Conservation (phyloP, 1,284 basidiomycete species). For the Naganishia liquefaciens region DNA sequence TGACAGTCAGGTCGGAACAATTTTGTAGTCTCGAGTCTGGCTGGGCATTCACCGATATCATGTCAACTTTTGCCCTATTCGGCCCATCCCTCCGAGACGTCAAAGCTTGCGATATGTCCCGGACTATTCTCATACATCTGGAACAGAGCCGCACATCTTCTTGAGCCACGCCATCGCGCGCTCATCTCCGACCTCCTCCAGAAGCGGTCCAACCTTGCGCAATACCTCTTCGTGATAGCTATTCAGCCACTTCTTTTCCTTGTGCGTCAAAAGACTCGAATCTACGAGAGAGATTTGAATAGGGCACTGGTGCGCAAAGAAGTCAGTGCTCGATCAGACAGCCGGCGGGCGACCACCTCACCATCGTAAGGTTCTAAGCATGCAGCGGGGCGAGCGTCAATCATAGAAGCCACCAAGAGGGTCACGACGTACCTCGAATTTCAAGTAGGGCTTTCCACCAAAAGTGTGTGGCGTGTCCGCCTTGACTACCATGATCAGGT, state of each 20-base stretch:
- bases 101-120: too few relatives aligned
- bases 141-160: conserved; percentile 20
- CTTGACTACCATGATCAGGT: conserved; percentile 73
- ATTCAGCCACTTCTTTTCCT: conserved; percentile 81
- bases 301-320: conserved; percentile 62
- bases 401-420: neutral
- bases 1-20: too few relatives aligned
- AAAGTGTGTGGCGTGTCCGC: conserved; percentile 78
- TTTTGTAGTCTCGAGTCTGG: too few relatives aligned
- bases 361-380: conserved; percentile 68
- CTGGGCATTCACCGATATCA: too few relatives aligned
- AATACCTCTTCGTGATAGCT: conserved; percentile 77
- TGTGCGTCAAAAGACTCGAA: conserved; percentile 61
- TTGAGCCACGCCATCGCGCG: conserved; percentile 4
- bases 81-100: too few relatives aligned
- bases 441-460: conserved; percentile 75
- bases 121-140: too few relatives aligned
- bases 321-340: neutral
- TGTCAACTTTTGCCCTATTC: too few relatives aligned
- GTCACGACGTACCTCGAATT: conserved; percentile 62
- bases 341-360: conserved; percentile 44
- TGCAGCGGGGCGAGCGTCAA: neutral
- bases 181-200: conserved; percentile 53
- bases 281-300: conserved; percentile 86
- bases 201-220: conserved; percentile 72